A percentile compares a stretch with the other conserved stretches of the same genome.
Evolutionary conservation across 2,329 filamentous ascomycete genomes (phyloP).

Genomic region (Diaporthe australafricana): DNA sequence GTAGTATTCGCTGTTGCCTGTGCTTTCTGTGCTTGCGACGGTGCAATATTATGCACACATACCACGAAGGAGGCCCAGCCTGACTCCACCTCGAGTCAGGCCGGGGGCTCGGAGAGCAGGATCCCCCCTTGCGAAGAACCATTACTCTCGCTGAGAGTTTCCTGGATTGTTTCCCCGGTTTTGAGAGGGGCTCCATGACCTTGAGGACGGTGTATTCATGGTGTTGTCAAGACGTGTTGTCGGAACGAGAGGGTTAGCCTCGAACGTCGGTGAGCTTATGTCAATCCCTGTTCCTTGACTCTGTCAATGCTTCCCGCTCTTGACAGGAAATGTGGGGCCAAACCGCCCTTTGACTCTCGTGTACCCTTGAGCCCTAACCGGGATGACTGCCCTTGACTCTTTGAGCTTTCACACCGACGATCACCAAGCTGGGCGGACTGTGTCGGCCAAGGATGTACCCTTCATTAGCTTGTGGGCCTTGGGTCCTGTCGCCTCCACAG

Average conservation of each 20-base stretch:
- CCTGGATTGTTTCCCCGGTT: background rate
- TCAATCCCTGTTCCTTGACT: constrained; percentile 30
- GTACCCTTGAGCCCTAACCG: constrained; percentile 29
- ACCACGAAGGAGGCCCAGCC: background rate
- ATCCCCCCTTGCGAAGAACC: background rate
- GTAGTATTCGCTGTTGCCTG: constrained; percentile 1
- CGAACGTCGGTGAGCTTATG: constrained; percentile 21
- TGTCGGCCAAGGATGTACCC: background rate
- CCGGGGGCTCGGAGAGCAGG: background rate
- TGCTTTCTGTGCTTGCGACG: constrained; percentile 13
- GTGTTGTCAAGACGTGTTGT: constrained; percentile 22
- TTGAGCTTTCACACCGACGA: background rate
- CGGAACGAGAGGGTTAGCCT: constrained; percentile 12
- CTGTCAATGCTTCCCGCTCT: constrained; percentile 30
- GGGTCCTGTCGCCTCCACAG: background rate
- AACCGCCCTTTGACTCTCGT: background rate
- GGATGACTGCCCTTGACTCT: background rate
- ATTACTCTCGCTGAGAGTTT: background rate
- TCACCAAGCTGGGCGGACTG: background rate
- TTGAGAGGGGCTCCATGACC: background rate
- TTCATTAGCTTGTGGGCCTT: background rate
- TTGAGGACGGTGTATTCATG: background rate
- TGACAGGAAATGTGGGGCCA: constrained; percentile 38
- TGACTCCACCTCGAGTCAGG: constrained; percentile 4
- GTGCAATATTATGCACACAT: constrained; percentile 1